phyloP scores from a whole-genome alignment of 495 filamentous ascomycete species.

The Saxophila tyrrhenica region DNA sequence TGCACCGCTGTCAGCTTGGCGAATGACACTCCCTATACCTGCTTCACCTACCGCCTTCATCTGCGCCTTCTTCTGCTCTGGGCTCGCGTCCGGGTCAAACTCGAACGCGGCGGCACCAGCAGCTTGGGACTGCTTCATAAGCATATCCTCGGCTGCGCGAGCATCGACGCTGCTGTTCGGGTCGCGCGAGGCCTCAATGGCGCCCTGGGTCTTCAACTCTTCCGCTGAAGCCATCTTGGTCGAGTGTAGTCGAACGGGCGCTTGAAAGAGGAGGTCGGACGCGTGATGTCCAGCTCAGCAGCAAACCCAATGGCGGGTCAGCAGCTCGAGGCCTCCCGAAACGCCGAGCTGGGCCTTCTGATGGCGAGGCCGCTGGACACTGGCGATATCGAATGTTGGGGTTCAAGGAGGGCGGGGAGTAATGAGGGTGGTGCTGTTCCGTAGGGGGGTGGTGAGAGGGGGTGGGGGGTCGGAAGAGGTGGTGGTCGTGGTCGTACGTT shows the following conservation, averaged over 20 bases:
- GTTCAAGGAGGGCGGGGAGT: no score
- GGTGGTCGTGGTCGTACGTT: no score
- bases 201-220: conserved; percentile 71
- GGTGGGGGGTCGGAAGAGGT: no score
- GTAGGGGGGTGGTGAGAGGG: no score
- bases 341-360: no score
- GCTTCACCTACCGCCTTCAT: conserved; percentile 56
- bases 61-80: conserved; percentile 73
- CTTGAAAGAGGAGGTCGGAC: not conserved
- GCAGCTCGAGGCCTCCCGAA: no score
- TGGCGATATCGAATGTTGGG: no score
- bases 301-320: not conserved
- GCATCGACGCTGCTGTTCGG: conserved; percentile 56
- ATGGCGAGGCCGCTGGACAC: no score
- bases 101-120: conserved; percentile 68
- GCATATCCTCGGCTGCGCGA: conserved; percentile 54
- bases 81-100: conserved; percentile 76
- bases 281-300: not conserved
- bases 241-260: no score
- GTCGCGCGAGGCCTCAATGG: conserved; percentile 58
- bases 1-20: conserved; percentile 3
- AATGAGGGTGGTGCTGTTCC: no score
- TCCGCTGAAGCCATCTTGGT: not conserved
- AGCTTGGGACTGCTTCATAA: conserved; percentile 64
- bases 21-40: not conserved